phyloP scores from a whole-genome alignment of 2,329 filamentous ascomycete genomes.

The Penicillium sp. region DNA sequence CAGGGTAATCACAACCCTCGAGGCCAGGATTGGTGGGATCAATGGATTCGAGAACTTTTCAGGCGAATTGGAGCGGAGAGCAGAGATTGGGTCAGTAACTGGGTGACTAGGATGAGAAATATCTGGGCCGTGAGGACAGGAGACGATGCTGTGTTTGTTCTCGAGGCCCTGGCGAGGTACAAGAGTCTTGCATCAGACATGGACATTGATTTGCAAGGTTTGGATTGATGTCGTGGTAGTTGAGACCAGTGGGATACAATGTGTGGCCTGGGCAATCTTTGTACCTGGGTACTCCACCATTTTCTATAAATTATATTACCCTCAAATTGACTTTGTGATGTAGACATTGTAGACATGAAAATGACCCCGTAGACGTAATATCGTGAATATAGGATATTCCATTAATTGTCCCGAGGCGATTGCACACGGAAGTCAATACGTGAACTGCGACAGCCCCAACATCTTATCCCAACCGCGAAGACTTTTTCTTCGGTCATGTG shows the following conservation, averaged over 20 bases:
- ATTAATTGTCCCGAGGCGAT: background rate
- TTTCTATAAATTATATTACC: background rate
- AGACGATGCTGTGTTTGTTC: background rate
- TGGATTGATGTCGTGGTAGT: slow-evolving; percentile 2
- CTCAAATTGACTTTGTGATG: background rate
- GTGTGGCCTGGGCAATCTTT: background rate
- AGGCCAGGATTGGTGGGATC: slow-evolving; percentile 7
- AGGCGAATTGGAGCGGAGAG: slow-evolving; percentile 1
- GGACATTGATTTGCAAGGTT: slow-evolving; percentile 4
- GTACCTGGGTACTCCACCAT: too few relatives aligned
- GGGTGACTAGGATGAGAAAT: slow-evolving; percentile 1
- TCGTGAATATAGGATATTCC: background rate
- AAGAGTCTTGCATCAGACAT: slow-evolving; percentile 2
- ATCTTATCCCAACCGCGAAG: background rate
- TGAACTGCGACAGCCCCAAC: background rate
- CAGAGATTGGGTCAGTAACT: background rate
- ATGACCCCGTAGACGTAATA: background rate
- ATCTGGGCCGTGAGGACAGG: slow-evolving; percentile 5
- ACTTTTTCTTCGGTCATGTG: background rate
- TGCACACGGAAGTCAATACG: background rate
- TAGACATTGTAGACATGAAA: background rate
- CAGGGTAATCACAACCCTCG: background rate
- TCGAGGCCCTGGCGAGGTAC: slow-evolving; percentile 2
- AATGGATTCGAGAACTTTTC: slow-evolving; percentile 1
- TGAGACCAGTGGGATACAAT: slow-evolving; percentile 2